Conservation (phyloP, 495 filamentous ascomycete genomes). For the Trichoderma asperelloides region DNA sequence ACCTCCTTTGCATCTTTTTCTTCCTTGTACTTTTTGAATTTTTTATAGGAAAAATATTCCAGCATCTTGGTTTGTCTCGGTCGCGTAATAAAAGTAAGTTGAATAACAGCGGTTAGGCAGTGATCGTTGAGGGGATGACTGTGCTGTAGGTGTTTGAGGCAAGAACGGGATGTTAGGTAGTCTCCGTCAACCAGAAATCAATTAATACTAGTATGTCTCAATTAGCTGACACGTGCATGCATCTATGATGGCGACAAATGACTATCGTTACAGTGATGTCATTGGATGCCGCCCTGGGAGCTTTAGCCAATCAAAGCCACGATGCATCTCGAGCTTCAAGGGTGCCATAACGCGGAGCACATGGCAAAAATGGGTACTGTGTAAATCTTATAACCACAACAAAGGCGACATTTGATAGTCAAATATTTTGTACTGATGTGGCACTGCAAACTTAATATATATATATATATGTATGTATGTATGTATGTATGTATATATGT, state of each 20-base stretch:
- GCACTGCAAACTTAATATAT: too few relatives aligned
- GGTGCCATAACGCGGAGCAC: not conserved
- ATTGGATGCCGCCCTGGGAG: not conserved
- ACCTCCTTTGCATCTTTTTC: slow-evolving; percentile 28
- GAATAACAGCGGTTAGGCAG: not conserved
- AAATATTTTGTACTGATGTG: too few relatives aligned
- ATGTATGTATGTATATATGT: too few relatives aligned
- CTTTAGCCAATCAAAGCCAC: not conserved
- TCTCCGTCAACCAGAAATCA: not conserved
- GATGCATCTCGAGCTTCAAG: not conserved
- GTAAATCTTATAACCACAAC: too few relatives aligned
- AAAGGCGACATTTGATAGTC: too few relatives aligned
- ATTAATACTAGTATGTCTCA: not conserved
- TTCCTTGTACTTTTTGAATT: slow-evolving; percentile 35
- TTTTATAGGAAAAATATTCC: slow-evolving; percentile 34
- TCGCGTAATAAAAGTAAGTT: not conserved
- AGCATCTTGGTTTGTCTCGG: slow-evolving; percentile 23
- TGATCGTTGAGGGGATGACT: not conserved
- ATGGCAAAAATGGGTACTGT: too few relatives aligned
- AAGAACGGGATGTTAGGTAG: not conserved
- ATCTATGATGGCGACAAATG: not conserved
- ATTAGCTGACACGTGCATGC: not conserved
- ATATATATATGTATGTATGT: too few relatives aligned
- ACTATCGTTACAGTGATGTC: not conserved
- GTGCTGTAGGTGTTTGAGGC: not conserved